Percentiles rank a stretch among this genome's conserved stretches.
Evolutionary conservation across 2,329 filamentous ascomycete species (phyloP).

Genomic region (Trichophyton schoenleinii): DNA sequence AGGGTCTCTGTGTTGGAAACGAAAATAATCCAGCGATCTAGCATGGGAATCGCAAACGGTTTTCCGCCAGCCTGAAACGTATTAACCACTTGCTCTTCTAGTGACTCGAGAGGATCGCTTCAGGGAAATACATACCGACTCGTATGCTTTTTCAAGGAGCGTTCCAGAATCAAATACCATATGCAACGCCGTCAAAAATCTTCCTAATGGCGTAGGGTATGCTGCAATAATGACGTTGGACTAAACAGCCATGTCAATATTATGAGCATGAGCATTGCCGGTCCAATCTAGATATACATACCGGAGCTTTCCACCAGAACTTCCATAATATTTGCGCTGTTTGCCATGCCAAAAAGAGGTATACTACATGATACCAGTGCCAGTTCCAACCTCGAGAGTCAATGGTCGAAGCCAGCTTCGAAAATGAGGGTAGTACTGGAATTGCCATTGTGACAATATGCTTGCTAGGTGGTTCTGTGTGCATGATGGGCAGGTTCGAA

Average conservation of each 20-base stretch:
- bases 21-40: background rate
- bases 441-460: background rate
- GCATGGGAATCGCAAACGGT: background rate
- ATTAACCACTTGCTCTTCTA: background rate
- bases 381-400: background rate
- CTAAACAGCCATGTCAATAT: background rate
- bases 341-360: background rate
- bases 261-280: too few species aligned
- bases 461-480: background rate
- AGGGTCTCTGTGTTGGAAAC: background rate
- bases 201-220: background rate
- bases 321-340: background rate
- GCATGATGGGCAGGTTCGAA: background rate
- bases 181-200: background rate
- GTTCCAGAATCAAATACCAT: background rate
- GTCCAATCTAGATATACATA: background rate
- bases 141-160: background rate
- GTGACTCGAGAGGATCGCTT: background rate
- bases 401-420: background rate
- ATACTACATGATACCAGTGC: background rate
- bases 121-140: background rate
- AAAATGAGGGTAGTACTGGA: background rate
- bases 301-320: background rate
- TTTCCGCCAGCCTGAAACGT: background rate
- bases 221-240: background rate